Evolutionary conservation across 345 rosid species (phyloP), one percentile per base, ranked within the genome.

Genomic region (Populus deltoides): DNA sequence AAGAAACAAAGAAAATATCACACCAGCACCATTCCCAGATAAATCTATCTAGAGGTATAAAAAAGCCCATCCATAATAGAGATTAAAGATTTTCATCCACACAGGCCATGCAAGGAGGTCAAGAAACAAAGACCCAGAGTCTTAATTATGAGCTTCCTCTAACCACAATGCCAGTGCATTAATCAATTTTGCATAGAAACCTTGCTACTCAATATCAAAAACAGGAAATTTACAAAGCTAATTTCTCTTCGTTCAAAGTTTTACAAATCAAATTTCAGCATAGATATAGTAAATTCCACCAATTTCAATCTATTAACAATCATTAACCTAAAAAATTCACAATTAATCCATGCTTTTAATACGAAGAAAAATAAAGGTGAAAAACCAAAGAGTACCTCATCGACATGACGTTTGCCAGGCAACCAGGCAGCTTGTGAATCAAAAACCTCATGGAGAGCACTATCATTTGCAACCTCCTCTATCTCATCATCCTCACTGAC

Each of bases 321-420:
- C 25, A 39, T 15, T n/a, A 3, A 68, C 39, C 71, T 13, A 65
- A 15, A 65, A 16, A 12, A 27, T 27, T 47, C 51, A 70, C 12
- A 70, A 25, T 16, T 15, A 47, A 47, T 47, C 51, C 51, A 47
- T 47, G 18, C 18, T 47, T 47, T 12, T 47, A 47, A 47, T 47
- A 47, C 17, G 6, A 47, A 47, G 6, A 15, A 47, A 47, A 47
- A 4, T n/a, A 59, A 59, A 11, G 24, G 25, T 59, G 12, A 57
- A 57, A 57, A 55, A n/a, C 63, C 12, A 57, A n/a, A 9, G 29
- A 59, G 16, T 79, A 92, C 98, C 98, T 94, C 98, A 78, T 94
- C 85, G 57, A 89, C 88, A 74, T 94, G 96, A 75, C 94, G 94
- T 87, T 94, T 94, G 6, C 94, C 91, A 20, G 97, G 96, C 55